A percentile compares a stretch with the other conserved stretches of the same genome.
Evolutionary conservation across 768 basidiomycete species (phyloP).

Genomic region (Auricularia heimuer): DNA sequence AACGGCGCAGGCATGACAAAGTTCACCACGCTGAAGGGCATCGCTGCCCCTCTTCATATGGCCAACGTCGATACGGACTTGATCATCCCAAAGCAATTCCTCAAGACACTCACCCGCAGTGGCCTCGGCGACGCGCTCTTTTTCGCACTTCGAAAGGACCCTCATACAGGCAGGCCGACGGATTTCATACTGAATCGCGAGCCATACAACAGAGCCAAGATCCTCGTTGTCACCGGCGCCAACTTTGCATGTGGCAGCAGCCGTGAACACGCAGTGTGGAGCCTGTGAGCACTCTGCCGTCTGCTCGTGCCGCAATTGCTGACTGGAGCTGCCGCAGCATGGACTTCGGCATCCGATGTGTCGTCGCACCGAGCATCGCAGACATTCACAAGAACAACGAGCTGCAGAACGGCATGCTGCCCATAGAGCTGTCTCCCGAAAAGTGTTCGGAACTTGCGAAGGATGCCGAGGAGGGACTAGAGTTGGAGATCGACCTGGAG

Average conservation of each 20-base stretch:
- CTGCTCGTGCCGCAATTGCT: background rate
- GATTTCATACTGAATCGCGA: conserved; percentile 78
- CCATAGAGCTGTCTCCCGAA: conserved; percentile 57
- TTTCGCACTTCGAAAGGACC: conserved; percentile 66
- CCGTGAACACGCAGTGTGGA: conserved; percentile 86
- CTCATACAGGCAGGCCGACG: conserved; percentile 67
- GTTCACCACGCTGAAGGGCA: conserved; percentile 62
- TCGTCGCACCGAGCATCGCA: conserved; percentile 83
- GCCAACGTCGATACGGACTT: conserved; percentile 88
- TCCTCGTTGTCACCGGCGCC: conserved; percentile 73
- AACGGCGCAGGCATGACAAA: conserved; percentile 29
- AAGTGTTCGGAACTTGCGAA: conserved; percentile 62
- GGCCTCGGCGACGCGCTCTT: conserved; percentile 82
- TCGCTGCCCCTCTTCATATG: conserved; percentile 67
- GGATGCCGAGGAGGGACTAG: conserved; percentile 66
- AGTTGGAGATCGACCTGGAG: conserved; percentile 79
- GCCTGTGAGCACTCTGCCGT: conserved; percentile 45
- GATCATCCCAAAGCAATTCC: conserved; percentile 90
- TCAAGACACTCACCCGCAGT: conserved; percentile 85
- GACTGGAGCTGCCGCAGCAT: conserved; percentile 32
- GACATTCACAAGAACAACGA: conserved; percentile 86
- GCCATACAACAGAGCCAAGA: conserved; percentile 65
- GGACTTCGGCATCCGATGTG: conserved; percentile 82
- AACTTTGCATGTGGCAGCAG: conserved; percentile 95
- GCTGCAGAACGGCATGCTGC: conserved; percentile 92